Evolutionary conservation across 2,329 filamentous ascomycete species (phyloP), one percentile per base, ranked within the genome.

Genomic region (Ophiobolus disseminans): DNA sequence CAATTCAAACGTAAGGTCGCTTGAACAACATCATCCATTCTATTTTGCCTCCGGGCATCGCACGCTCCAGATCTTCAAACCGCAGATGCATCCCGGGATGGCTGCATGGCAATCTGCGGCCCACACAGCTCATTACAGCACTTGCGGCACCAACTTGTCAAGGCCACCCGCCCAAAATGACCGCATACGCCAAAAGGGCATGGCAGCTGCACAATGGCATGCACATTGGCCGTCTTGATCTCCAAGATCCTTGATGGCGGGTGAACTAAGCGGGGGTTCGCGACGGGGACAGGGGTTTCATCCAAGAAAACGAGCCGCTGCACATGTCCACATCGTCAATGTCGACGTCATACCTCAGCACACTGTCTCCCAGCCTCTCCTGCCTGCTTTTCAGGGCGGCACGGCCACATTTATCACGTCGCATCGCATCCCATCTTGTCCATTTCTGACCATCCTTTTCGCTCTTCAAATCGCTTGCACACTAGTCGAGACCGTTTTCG

Each of bases 281-380:
- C 53, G 41, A 57, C 50, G 55, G 62, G 23, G 59, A 63, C 65
- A 58, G 65, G 63, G 62, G 53, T 55, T 32, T 57, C 52, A 54
- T 48, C 53, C 41, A 54, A 60, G 58, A 57, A 55, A 59, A 50
- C 54, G 54, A 57, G 59, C 54, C 52, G 54, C 42, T 50, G 43
- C 36, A 38, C 53, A 50, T 51, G 47, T 49, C 47, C 57, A 55
- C 48, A 45, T 53, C 55, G 53, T 62, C 62, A 63, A 66, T 60
- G 58, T 65, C 56, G 51, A 69, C 65, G 66, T 69, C 66, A 69
- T 67, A 55, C 20, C 54, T 34, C 32, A 54, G 52, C 53, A 44
- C 45, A 47, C 42, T 30, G 42, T 23, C 38, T 50, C 56, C 65
- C 65, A 66, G 60, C 57, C 60, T 63, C 60, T 39, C 55, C 51